A percentile compares a stretch with the other conserved stretches of the same genome.
Evolutionary conservation across 1,284 basidiomycete species (phyloP).

Genomic region (Moesziomyces sp.): DNA sequence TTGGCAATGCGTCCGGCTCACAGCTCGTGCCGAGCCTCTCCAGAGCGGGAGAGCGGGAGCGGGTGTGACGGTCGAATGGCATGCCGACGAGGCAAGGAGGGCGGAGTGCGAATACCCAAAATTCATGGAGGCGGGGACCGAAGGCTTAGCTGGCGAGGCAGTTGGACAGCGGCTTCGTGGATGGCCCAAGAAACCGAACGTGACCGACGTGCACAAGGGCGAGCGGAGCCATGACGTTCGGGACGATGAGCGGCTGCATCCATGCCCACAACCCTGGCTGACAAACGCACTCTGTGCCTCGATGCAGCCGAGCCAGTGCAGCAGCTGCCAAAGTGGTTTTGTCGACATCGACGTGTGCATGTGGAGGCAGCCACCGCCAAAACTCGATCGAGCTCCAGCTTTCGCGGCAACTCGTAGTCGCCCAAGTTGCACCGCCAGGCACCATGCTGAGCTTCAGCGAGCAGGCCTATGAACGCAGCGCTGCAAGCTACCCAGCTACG

Average conservation of each 20-base stretch:
- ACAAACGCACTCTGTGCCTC: neutral
- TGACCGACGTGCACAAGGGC: no score
- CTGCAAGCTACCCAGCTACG: no score
- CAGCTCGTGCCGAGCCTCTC: no score
- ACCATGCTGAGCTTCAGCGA: no score
- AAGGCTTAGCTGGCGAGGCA: neutral
- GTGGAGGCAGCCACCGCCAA: neutral
- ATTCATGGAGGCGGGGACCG: slow-evolving; percentile 1
- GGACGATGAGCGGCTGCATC: neutral
- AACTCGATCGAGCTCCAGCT: no score
- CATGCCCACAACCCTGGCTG: neutral
- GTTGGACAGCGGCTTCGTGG: neutral
- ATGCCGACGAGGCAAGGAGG: neutral
- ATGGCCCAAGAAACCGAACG: no score
- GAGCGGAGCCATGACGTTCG: neutral
- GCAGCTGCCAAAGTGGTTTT: no score
- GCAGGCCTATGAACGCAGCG: no score
- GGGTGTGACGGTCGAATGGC: slow-evolving; percentile 1
- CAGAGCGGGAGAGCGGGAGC: slow-evolving; percentile 8
- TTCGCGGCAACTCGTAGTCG: no score
- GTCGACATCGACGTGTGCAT: neutral
- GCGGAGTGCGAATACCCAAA: slow-evolving; percentile 32
- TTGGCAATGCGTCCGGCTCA: slow-evolving; percentile 13
- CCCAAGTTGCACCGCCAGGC: no score
- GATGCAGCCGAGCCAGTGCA: no score